phyloP scores from a whole-genome alignment of 345 rosid genomes.

The Cochlearia excelsa region DNA sequence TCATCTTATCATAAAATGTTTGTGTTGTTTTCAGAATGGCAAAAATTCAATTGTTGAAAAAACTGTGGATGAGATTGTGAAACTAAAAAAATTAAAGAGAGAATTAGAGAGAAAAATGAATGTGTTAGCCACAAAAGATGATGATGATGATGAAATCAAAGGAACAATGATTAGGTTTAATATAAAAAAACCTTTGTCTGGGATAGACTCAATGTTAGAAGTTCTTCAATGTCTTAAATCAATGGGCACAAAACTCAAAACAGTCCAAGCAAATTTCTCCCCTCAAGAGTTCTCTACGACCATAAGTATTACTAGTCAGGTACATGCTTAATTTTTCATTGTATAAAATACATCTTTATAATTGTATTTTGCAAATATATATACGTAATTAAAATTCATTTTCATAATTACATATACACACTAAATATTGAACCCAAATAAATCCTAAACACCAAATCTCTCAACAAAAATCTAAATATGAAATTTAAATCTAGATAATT shows the following conservation, averaged over 20 bases:
- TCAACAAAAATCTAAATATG: no score
- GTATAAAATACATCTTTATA: no score
- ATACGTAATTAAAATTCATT: no score
- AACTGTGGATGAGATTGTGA: constrained; percentile 41
- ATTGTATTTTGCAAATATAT: no score
- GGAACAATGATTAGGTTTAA: constrained; percentile 42
- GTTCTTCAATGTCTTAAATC: constrained; percentile 48
- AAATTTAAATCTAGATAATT: no score
- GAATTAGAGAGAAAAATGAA: constrained; percentile 41
- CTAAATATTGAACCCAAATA: no score
- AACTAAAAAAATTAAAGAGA: constrained; percentile 42
- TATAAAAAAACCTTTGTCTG: constrained; percentile 47
- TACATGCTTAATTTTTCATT: constrained; percentile 1
- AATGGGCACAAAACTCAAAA: constrained; percentile 36
- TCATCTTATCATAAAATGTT: no score
- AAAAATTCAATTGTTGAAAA: constrained; percentile 53
- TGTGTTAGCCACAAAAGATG: constrained; percentile 32
- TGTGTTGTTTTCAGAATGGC: constrained; percentile 42
- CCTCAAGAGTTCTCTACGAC: constrained; percentile 37
- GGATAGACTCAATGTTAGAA: constrained; percentile 58
- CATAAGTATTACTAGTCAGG: constrained; percentile 49
- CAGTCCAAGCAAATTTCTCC: constrained; percentile 42
- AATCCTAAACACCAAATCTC: no score
- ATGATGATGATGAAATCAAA: constrained; percentile 13
- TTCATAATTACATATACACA: no score